Conservation (phyloP, 169 alveolate species). For the Cryptosporidium ubiquitum region DNA sequence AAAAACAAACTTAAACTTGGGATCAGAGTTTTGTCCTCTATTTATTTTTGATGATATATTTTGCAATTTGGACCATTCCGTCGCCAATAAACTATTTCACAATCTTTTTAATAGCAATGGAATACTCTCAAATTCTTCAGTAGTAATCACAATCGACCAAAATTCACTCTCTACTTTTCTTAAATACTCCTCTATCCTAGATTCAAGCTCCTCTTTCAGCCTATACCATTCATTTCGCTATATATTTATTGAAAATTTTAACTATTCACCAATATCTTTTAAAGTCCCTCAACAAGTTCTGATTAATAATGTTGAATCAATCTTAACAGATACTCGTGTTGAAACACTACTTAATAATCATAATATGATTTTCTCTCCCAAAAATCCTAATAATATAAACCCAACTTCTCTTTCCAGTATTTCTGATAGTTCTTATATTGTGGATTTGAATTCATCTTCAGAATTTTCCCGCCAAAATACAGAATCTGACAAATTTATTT, state of each 20-base stretch:
- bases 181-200: constrained; percentile 5
- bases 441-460: background rate
- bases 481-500: background rate
- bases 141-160: constrained; percentile 27
- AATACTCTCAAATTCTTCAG: constrained; percentile 13
- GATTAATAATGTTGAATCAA: background rate
- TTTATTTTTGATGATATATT: constrained; percentile 61
- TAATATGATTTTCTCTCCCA: constrained; percentile 14
- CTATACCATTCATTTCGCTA: background rate
- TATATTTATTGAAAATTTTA: background rate
- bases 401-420: background rate
- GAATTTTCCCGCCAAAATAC: background rate
- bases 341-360: background rate
- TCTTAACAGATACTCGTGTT: background rate
- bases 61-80: constrained; percentile 32
- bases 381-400: background rate
- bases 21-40: background rate
- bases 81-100: constrained; percentile 26
- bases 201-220: background rate
- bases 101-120: constrained; percentile 49
- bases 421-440: background rate
- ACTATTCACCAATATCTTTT: background rate
- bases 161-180: constrained; percentile 4
- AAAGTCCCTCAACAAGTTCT: constrained; percentile 3
- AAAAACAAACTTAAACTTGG: no score